Percentiles rank a stretch among this genome's conserved stretches.
Conservation (phyloP, 192 early-diverging fungal species). For the Podila epigama region DNA sequence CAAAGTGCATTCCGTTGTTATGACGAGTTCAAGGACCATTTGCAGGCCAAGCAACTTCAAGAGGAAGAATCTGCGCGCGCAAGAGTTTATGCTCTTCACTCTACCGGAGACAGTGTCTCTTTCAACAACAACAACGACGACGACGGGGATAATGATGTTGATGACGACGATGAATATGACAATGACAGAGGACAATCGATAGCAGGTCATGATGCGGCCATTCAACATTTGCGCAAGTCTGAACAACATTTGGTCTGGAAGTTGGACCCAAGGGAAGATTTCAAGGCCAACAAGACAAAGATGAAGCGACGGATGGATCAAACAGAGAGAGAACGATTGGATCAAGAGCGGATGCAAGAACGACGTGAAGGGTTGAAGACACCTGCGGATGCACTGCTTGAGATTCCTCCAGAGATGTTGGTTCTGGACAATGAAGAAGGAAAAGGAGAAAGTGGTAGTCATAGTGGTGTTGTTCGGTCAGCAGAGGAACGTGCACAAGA, state of each 20-base stretch:
- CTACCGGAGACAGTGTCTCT: not conserved
- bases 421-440: constrained; percentile 2
- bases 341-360: constrained; percentile 2
- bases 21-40: constrained; percentile 23
- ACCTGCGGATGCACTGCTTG: not conserved
- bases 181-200: not conserved
- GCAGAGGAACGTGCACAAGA: not conserved
- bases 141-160: not conserved
- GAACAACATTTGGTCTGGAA: constrained; percentile 30
- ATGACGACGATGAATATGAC: not conserved
- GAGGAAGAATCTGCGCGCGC: constrained; percentile 11
- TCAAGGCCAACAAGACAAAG: constrained; percentile 36
- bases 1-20: constrained; percentile 15
- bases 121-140: constrained; percentile 4
- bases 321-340: not conserved
- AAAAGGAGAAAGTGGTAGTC: not conserved
- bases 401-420: constrained; percentile 15
- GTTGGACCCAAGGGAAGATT: constrained; percentile 41
- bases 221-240: constrained; percentile 19
- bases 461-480: not conserved
- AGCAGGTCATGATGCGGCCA: not conserved
- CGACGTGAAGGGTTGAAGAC: not conserved
- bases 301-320: constrained; percentile 18
- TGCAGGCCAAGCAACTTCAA: constrained; percentile 31
- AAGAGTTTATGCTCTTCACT: not conserved